A percentile compares a stretch with the other conserved stretches of the same genome.
Conservation (phyloP, 305 asterid species). For the Solanum hybrid region DNA sequence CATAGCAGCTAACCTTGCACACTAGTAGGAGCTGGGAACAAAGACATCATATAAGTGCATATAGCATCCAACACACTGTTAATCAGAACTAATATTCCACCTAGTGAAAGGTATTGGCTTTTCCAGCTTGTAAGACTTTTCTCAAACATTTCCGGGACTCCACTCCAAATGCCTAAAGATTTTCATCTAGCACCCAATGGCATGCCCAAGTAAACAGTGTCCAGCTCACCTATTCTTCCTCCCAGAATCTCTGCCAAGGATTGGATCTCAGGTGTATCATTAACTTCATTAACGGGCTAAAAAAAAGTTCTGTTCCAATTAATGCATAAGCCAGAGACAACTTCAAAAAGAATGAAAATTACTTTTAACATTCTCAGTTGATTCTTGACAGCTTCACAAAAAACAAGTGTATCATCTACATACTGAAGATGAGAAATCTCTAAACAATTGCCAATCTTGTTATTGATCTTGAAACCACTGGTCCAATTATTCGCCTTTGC, state of each 20-base stretch:
- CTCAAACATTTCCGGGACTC: neutral
- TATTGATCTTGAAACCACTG: neutral
- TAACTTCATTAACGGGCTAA: neutral
- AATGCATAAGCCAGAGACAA: neutral
- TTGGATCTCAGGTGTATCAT: neutral
- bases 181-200: neutral
- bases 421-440: neutral
- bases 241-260: neutral
- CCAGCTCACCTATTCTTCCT: neutral
- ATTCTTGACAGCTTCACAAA: neutral
- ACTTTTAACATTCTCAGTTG: neutral
- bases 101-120: neutral
- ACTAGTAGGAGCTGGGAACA: neutral
- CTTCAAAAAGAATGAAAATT: neutral
- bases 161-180: neutral
- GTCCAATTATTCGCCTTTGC: neutral
- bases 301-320: neutral
- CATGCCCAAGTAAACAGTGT: neutral
- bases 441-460: neutral
- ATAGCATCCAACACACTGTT: neutral
- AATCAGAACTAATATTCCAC: neutral
- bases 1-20: neutral
- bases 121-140: neutral
- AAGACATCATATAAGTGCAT: neutral
- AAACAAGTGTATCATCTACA: neutral